These are phyloP conservation scores for Astrothelium subdiscretum DNA, from an alignment of 495 filamentous ascomycete species.

Conservation along the genomic window DNA sequence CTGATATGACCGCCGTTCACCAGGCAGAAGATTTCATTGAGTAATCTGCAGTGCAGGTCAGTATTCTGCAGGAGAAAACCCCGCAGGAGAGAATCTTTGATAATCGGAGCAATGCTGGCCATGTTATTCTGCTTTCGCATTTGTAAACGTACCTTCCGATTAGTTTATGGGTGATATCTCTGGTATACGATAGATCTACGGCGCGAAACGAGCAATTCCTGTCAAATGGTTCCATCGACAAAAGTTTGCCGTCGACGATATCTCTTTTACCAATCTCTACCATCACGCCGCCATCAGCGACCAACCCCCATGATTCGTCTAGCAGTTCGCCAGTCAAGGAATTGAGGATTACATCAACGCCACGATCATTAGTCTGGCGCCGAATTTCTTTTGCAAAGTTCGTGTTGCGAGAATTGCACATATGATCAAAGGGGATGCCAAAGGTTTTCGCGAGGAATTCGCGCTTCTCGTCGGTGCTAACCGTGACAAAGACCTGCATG, in stretches of 20 bases:
- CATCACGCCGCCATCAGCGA: conserved; percentile 33
- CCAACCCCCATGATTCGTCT: conserved; percentile 5
- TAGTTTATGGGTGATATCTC: not conserved
- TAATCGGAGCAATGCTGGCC: no score
- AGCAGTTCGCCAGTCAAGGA: conserved; percentile 12
- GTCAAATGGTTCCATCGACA: conserved; percentile 23
- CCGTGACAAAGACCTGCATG: conserved; percentile 35
- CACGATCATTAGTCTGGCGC: conserved; percentile 6
- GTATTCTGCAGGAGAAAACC: no score
- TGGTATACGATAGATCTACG: conserved; percentile 7
- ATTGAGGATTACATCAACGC: conserved; percentile 18
- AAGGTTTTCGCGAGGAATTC: conserved; percentile 26
- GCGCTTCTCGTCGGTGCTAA: conserved; percentile 33
- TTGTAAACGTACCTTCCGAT: conserved; percentile 3
- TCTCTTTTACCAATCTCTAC: conserved; percentile 35
- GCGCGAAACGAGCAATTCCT: conserved; percentile 13
- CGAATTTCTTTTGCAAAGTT: conserved; percentile 4
- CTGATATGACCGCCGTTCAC: conserved; percentile 23
- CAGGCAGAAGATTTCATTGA: conserved; percentile 15
- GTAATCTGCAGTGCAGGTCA: conserved; percentile 2
- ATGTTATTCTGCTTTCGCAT: no score
- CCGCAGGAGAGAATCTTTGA: no score
- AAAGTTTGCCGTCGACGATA: conserved; percentile 24
- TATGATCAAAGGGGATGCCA: conserved; percentile 29
- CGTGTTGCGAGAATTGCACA: conserved; percentile 19